Base-by-base conservation (phyloP, 345 rosid genomes). In the Lumnitzera racemosa region DNA sequence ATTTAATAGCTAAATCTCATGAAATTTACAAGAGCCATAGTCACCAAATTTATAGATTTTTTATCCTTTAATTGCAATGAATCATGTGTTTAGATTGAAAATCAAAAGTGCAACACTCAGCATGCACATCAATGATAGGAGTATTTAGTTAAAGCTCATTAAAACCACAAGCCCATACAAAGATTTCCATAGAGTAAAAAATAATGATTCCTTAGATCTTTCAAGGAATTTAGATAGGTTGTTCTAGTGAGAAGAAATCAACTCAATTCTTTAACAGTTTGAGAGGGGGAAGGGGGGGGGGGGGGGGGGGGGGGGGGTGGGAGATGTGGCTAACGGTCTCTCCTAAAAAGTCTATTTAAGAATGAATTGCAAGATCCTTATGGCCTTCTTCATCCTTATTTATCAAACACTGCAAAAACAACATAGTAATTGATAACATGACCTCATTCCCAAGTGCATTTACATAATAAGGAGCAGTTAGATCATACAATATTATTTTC, bases 311-410 rank as follows among this genome's bases (percentile, higher is more conserved):
- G 74, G 60, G 29, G 81, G 73, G 57, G 51, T 76, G 61, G 82
- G 62, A 46, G 92, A 84, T 61, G 96, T 95, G 78, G 85, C 95
- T 36, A 60, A 87, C 89, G 24, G 92, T 84, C 27, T 77, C 75
- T 3, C 68, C 75, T 43, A 91, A 69, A 55, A 82, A 74, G 6
- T 82, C 71, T 31, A 72, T 81, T 68, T 87, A 89, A 53, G 79
- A 88, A 5, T 71, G 41, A 74, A 89, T 85, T 29, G 69, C 54
- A 17, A 80, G 81, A 20, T 85, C 86, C 58, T 76, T 80, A 69
- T 72, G 73, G 72, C 85, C 84, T 69, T 69, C 80, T 68, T 54
- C 83, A 70, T 87, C 98, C 76, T 82, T 89, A 73, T 79, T 87
- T 46, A 72, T 75, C 69, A 91, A 72, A 65, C 92, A 87, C 98